Evolutionary conservation across 352 stramenopile species (phyloP).

Genomic region (Phytophthora pseudosyringae): DNA sequence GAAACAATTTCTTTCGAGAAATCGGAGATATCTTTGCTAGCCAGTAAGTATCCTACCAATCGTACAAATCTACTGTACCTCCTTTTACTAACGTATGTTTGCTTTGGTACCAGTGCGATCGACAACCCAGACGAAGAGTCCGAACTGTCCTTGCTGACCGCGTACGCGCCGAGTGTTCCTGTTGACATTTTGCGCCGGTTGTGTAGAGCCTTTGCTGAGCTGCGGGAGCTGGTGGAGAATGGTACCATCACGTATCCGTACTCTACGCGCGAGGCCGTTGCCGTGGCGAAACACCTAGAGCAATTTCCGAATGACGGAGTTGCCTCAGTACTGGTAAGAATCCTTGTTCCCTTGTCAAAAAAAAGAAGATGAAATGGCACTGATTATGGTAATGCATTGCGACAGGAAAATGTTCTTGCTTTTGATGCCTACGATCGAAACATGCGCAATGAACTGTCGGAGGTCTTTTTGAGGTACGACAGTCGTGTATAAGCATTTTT

Average conservation of each 20-base stretch:
- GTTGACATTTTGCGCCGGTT: conserved; percentile 83
- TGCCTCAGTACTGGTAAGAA: conserved; percentile 65
- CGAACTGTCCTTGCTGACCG: conserved; percentile 90
- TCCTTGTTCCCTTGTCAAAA: background rate
- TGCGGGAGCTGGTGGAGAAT: conserved; percentile 88
- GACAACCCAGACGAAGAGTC: conserved; percentile 92
- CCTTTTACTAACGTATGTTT: background rate
- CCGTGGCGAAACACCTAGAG: conserved; percentile 94
- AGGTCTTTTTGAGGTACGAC: conserved; percentile 82
- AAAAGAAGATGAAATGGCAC: background rate
- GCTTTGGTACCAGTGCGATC: conserved; percentile 57
- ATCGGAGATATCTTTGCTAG: conserved; percentile 95
- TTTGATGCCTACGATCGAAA: conserved; percentile 92
- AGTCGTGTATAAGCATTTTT: conserved; percentile 15
- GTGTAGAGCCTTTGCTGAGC: conserved; percentile 89
- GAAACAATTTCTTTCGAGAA: conserved; percentile 96
- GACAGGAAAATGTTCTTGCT: conserved; percentile 94
- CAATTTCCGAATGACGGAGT: conserved; percentile 93
- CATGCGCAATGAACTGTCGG: conserved; percentile 71
- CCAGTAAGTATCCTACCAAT: conserved; percentile 57
- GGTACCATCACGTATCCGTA: conserved; percentile 95
- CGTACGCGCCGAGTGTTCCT: conserved; percentile 90
- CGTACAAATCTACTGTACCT: background rate
- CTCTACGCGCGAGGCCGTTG: conserved; percentile 94
- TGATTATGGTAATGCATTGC: background rate